Evolutionary conservation across 352 stramenopile species (phyloP).

Genomic region (Phytophthora fragariaefolia): DNA sequence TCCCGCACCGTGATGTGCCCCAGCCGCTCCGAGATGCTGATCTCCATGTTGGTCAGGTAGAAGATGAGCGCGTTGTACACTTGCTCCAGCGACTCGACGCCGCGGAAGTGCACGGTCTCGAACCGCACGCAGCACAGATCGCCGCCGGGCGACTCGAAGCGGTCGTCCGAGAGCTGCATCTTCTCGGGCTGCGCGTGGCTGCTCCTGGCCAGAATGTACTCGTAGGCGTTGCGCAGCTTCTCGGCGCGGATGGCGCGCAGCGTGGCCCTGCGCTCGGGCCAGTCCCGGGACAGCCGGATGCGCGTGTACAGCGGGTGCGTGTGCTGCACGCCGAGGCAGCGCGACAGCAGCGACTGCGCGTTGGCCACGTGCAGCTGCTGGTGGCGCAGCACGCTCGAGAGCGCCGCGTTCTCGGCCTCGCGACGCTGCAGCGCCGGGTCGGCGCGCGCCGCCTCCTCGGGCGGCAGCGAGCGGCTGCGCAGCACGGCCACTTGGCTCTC

Average conservation of each 20-base stretch:
- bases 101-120: conserved; percentile 43
- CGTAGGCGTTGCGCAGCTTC: conserved; percentile 34
- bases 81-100: conserved; percentile 38
- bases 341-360: conserved; percentile 43
- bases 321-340: conserved; percentile 39
- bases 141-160: conserved; percentile 27
- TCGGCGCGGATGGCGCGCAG: conserved; percentile 31
- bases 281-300: conserved; percentile 30
- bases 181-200: conserved; percentile 36
- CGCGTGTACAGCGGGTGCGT: conserved; percentile 29
- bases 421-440: conserved; percentile 26
- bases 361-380: conserved; percentile 54
- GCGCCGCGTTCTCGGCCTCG: conserved; percentile 31
- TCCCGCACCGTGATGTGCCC: conserved; percentile 50
- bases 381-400: conserved; percentile 25
- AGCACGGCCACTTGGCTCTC: conserved; percentile 48
- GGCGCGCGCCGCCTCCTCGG: conserved; percentile 23
- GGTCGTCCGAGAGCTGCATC: conserved; percentile 37
- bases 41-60: conserved; percentile 52
- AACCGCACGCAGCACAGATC: conserved; percentile 41
- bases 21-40: conserved; percentile 46
- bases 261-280: conserved; percentile 24
- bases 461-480: conserved; percentile 23
- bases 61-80: conserved; percentile 50
- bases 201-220: conserved; percentile 39